phyloP scores from a whole-genome alignment of 805 yeast species.

The Starmera quercuum region DNA sequence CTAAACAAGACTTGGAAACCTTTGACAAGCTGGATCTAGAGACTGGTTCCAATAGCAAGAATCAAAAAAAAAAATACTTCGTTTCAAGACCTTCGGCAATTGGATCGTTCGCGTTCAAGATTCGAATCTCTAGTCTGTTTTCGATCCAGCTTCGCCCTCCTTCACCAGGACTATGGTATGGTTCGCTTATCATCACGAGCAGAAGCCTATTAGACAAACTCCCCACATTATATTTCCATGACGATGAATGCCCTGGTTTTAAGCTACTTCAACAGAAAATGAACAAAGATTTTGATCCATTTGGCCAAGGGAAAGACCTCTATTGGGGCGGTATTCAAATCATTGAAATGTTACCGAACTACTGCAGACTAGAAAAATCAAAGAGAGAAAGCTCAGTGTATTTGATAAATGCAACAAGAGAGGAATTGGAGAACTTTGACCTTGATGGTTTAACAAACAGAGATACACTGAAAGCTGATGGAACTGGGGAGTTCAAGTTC shows the following conservation, averaged over 20 bases:
- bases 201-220: constrained; percentile 49
- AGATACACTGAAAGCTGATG: not conserved
- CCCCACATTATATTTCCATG: constrained; percentile 90
- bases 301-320: constrained; percentile 43
- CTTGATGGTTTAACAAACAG: not conserved
- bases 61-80: constrained; percentile 18
- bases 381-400: constrained; percentile 65
- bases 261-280: constrained; percentile 49
- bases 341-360: constrained; percentile 41
- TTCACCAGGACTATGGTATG: constrained; percentile 85
- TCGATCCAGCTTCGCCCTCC: constrained; percentile 83
- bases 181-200: constrained; percentile 72
- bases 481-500: constrained; percentile 18
- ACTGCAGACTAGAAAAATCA: constrained; percentile 60
- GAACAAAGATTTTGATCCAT: constrained; percentile 67
- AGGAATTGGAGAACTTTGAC: constrained; percentile 31
- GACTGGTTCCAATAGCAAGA: constrained; percentile 5
- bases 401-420: constrained; percentile 67
- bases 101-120: constrained; percentile 60
- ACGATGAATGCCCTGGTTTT: constrained; percentile 76
- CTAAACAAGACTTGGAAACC: constrained; percentile 35
- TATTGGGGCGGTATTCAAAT: constrained; percentile 94
- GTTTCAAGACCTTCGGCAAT: constrained; percentile 44
- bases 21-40: constrained; percentile 45
- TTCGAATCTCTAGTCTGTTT: constrained; percentile 52